Conservation (phyloP, 139 green algal species). For the Nannochloris sp. region DNA sequence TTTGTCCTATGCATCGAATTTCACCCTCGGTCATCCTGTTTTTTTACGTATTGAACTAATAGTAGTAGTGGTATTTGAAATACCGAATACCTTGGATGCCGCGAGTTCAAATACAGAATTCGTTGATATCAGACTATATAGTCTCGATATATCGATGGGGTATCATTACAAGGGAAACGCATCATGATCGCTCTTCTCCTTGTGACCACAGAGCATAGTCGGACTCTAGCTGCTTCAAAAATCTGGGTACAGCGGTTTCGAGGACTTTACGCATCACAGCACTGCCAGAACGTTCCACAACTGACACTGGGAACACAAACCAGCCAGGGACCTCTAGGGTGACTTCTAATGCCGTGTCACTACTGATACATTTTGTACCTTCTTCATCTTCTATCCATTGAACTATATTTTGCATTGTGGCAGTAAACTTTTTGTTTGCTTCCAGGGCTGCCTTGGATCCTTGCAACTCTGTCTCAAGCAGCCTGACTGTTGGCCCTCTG, state of each 20-base stretch:
- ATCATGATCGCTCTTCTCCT: constrained; percentile 36
- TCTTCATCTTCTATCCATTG: constrained; percentile 30
- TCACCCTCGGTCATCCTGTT: background rate
- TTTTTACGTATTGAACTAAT: background rate
- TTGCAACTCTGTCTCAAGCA: constrained; percentile 59
- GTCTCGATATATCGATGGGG: no score
- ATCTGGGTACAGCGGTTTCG: constrained; percentile 60
- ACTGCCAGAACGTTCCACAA: constrained; percentile 30
- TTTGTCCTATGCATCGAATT: no score
- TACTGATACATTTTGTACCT: constrained; percentile 23
- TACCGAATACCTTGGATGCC: background rate
- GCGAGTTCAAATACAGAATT: background rate
- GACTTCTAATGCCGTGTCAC: constrained; percentile 35
- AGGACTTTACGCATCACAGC: constrained; percentile 59
- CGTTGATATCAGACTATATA: no score
- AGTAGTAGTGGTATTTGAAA: background rate
- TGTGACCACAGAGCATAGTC: constrained; percentile 71
- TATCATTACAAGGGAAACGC: background rate
- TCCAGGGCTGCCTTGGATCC: constrained; percentile 43
- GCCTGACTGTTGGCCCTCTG: constrained; percentile 59
- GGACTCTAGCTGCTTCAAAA: constrained; percentile 63
- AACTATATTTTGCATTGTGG: constrained; percentile 68
- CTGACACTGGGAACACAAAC: constrained; percentile 30
- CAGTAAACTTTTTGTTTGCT: constrained; percentile 60
- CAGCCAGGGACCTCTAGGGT: constrained; percentile 36